A percentile compares a stretch with the other conserved stretches of the same genome.
Conservation (phyloP, 306 rosid species). For the Malus fusca region DNA sequence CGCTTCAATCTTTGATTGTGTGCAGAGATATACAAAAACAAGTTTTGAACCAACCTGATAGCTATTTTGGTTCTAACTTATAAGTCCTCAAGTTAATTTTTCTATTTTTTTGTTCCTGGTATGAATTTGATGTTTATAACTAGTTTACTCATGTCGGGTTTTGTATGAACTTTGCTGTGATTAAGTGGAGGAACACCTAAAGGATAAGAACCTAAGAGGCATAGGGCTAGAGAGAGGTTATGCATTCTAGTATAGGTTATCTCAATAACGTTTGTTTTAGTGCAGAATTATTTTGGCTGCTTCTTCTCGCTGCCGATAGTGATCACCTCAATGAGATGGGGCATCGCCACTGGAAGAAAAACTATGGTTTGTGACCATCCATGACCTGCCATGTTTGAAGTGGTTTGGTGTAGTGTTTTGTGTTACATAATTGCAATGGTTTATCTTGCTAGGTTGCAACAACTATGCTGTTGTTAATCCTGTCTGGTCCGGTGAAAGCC, state of each 20-base stretch:
- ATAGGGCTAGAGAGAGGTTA: neutral
- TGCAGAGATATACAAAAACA: neutral
- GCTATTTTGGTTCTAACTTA: neutral
- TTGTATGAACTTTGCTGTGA: neutral
- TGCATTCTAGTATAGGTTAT: neutral
- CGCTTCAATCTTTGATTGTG: neutral
- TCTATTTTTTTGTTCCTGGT: neutral
- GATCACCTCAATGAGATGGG: constrained; percentile 99
- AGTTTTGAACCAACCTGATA: neutral
- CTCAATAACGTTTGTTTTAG: constrained; percentile 5
- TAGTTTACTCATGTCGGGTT: neutral
- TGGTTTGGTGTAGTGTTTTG: neutral
- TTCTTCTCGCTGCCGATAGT: constrained; percentile 91
- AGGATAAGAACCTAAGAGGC: neutral
- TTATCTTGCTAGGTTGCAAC: constrained; percentile 68
- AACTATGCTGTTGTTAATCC: constrained; percentile 65
- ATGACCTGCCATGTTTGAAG: constrained; percentile 13
- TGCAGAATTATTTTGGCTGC: constrained; percentile 89
- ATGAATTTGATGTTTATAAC: neutral
- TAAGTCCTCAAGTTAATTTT: neutral
- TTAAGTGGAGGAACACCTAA: neutral
- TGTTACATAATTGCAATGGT: neutral
- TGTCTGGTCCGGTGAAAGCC: constrained; percentile 94
- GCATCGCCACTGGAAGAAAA: constrained; percentile 81
- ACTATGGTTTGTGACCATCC: constrained; percentile 60